Evolutionary conservation across 129 eudicot genomes (phyloP), one percentile per base, ranked within the genome.

Genomic region (Pulicaria dysenterica): DNA sequence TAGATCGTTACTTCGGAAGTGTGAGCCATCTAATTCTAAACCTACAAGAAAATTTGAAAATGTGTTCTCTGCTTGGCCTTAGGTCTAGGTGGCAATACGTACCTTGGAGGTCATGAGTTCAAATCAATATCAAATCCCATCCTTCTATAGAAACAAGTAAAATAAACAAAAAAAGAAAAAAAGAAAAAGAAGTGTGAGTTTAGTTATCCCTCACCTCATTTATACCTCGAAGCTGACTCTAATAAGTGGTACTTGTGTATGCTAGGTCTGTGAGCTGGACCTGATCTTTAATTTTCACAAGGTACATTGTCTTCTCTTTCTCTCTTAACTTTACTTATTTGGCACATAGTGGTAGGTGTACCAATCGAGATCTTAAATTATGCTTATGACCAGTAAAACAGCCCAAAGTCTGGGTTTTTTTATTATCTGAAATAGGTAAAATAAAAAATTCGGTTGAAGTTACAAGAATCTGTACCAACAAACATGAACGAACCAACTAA

Each of bases 1-100:
- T 92, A 43, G 96, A 92, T 74, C 91, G 95, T 58, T 92, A 92
- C 82, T 92, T 92, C 36, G 96, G 98, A 70, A 92, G 98, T 82
- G 98, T 89, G 61, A 92, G 96, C 64, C 74, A 64, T 10, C 78
- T 17, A 72, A 48, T 58, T 56, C 53, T 63, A 72, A 48, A 64
- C 60, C 53, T 63, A 5, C 31, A 14, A 66, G 39, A 42, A 55
- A 50, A 51, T 49, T 46, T 67, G 12, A 47, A 46, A 66, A 36
- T 15, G 17, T 75, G 45, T 54, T 49, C 8, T 64, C 14, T 57
- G 40, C 24, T 8, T 65, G 31, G 31, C 31, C 31, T 24, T 24
- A 24, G 31, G 31, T 24, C 31, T 24, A 24, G 31, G 31, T 24
- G 31, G 31, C 31, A 24, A 24, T 24, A 24, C 31, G 31, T 24